Conservation (phyloP, 371 early-diverging fungal species). For the Saksenaea oblongispora region DNA sequence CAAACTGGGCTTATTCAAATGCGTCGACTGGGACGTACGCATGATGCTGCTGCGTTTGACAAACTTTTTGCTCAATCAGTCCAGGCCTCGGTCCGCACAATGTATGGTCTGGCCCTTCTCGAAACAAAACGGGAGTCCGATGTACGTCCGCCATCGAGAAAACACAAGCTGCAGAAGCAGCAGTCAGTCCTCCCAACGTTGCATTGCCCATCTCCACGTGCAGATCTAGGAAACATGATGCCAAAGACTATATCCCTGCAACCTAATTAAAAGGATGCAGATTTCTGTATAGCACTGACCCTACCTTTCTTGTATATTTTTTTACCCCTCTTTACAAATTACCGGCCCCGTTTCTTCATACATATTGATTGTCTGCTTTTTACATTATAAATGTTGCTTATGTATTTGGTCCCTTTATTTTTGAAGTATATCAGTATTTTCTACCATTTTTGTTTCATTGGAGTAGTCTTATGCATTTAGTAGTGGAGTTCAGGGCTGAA, state of each 20-base stretch:
- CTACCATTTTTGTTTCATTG: no score
- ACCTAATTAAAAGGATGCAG: background rate
- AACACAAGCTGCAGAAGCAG: background rate
- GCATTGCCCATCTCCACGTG: background rate
- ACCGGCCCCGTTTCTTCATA: background rate
- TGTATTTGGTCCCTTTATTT: background rate
- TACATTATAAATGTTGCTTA: background rate
- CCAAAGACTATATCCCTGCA: background rate
- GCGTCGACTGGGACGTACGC: constrained; percentile 9
- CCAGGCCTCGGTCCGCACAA: constrained; percentile 6
- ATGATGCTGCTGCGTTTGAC: constrained; percentile 5
- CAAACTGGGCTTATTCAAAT: constrained; percentile 14
- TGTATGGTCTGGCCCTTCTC: constrained; percentile 8
- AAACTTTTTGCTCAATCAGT: constrained; percentile 5
- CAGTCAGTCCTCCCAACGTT: background rate
- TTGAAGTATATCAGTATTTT: no score
- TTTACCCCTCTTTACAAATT: background rate
- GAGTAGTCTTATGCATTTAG: no score
- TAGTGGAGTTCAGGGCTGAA: no score
- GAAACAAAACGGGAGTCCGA: background rate
- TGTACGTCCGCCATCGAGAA: background rate
- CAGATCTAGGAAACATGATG: background rate
- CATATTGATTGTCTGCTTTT: background rate
- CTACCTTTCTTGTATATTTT: background rate
- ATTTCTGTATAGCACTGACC: background rate